phyloP scores from a whole-genome alignment of 202 grass and related monocot genomes.

The Eragrostis tef region DNA sequence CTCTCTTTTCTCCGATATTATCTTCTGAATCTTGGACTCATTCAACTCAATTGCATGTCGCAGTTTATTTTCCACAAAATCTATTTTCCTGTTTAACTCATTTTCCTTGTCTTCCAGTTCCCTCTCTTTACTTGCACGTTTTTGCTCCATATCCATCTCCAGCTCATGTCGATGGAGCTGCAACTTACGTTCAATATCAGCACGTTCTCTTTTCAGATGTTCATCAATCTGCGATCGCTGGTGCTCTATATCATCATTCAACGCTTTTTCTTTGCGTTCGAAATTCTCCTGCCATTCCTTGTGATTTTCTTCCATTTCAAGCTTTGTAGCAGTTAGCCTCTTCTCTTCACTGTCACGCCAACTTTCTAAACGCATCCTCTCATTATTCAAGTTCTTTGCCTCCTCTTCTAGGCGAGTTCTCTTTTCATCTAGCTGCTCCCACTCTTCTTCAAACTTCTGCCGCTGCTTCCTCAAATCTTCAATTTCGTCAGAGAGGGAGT shows the following conservation, averaged over 20 bases:
- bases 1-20: slow-evolving; percentile 62
- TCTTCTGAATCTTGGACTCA: slow-evolving; percentile 79
- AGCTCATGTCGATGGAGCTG: slow-evolving; percentile 68
- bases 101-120: slow-evolving; percentile 69
- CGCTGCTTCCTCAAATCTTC: slow-evolving; percentile 84
- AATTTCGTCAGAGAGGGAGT: slow-evolving; percentile 67
- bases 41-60: slow-evolving; percentile 58
- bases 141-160: slow-evolving; percentile 84
- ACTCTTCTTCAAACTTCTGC: slow-evolving; percentile 91
- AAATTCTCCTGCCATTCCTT: slow-evolving; percentile 59
- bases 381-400: slow-evolving; percentile 63
- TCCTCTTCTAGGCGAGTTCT: slow-evolving; percentile 60
- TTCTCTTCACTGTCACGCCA: slow-evolving; percentile 70
- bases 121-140: slow-evolving; percentile 63
- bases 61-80: slow-evolving; percentile 70
- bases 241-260: slow-evolving; percentile 63
- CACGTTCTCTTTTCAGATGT: slow-evolving; percentile 63
- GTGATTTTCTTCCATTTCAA: slow-evolving; percentile 59
- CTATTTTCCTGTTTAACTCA: slow-evolving; percentile 66
- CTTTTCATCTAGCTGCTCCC: slow-evolving; percentile 93
- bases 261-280: slow-evolving; percentile 61
- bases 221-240: slow-evolving; percentile 65
- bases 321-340: slow-evolving; percentile 60
- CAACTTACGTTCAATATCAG: slow-evolving; percentile 68
- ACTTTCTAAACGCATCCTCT: slow-evolving; percentile 71